Conservation (phyloP, 768 basidiomycete species). For the Phanerodontia chrysosporium region DNA sequence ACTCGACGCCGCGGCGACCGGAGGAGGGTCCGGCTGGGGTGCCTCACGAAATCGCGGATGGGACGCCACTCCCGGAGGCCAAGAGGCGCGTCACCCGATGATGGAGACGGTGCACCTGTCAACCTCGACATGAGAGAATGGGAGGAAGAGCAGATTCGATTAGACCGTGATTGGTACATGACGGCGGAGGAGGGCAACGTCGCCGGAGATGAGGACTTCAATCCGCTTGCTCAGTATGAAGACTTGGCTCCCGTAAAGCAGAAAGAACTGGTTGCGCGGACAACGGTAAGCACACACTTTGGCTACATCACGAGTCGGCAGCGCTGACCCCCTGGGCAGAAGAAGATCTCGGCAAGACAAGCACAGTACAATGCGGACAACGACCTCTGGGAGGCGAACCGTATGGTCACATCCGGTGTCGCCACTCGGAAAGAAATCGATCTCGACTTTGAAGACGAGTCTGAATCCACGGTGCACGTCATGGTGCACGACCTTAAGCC, state of each 20-base stretch:
- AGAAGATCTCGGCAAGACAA: constrained; percentile 89
- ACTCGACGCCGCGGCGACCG: constrained; percentile 76
- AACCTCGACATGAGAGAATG: constrained; percentile 82
- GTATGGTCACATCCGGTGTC: constrained; percentile 94
- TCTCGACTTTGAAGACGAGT: constrained; percentile 94
- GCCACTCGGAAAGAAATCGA: constrained; percentile 84
- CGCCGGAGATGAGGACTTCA: constrained; percentile 88
- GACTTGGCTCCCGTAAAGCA: constrained; percentile 69
- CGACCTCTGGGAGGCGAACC: constrained; percentile 97
- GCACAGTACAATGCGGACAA: constrained; percentile 99
- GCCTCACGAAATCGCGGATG: constrained; percentile 49
- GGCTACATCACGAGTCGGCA: constrained; percentile 16
- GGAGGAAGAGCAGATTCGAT: constrained; percentile 91
- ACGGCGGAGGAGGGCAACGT: constrained; percentile 85
- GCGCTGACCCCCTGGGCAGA: constrained; percentile 36
- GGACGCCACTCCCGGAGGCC: constrained; percentile 81
- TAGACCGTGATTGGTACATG: constrained; percentile 97
- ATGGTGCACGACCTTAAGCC: constrained; percentile 97
- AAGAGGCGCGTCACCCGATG: constrained; percentile 67
- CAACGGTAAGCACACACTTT: constrained; percentile 34
- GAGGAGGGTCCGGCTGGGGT: constrained; percentile 62
- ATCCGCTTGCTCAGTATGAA: constrained; percentile 90
- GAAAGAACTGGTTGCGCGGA: constrained; percentile 69
- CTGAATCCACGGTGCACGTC: constrained; percentile 94
- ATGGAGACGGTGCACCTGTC: constrained; percentile 49